Base-by-base conservation (phyloP, 1,139 yeast genomes). In the Yamadazyma atlantica region DNA sequence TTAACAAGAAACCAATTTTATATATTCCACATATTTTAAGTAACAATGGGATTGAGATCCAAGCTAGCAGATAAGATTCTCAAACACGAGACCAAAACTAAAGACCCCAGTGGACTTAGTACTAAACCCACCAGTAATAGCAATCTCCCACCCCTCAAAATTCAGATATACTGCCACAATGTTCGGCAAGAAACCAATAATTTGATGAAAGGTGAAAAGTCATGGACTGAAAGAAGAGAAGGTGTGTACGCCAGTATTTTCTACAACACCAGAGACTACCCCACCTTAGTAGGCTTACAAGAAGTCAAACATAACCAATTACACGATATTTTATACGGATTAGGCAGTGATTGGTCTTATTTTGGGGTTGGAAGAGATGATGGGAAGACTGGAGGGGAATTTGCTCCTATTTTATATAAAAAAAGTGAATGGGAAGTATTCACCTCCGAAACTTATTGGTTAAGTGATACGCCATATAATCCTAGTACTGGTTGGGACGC, bases 301-400 rank as follows among this genome's bases (percentile, higher is more conserved):
- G 68, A 63, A 43, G 55, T 57, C 14, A 55, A 57, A 37, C 51
- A 59, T 35, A 52, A 58, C 32, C 67, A 60, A 44, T 50, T 63
- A 35, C 46, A 45, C 8, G 69, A 63, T 43, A 50, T 62, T n/a
- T 39, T 58, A 25, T 35, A 38, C 8, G 55, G 58, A 2, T 45
- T 60, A 27, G 59, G 59, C 16, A 43, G 41, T 22, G 49, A 51
- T 17, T 74, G 73, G 67, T 54, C 56, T 8, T 70, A 71, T 45
- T 67, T 64, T 39, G 76, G 76, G 2, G 69, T 65, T n/a, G 78
- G 79, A 2, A 55, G 79, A 50, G 72, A 69, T 36, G 78, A 74
- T 51, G 79, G 79, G 4, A 47, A 50, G 10, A 52, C 54, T 4
- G 48, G 52, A 4, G 78, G 79, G 4, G 80, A 74, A 43, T 71